These are phyloP conservation scores for Sporisorium iseilematis-ciliati DNA, from an alignment of 1,284 basidiomycete genomes.

Conservation along the genomic window DNA sequence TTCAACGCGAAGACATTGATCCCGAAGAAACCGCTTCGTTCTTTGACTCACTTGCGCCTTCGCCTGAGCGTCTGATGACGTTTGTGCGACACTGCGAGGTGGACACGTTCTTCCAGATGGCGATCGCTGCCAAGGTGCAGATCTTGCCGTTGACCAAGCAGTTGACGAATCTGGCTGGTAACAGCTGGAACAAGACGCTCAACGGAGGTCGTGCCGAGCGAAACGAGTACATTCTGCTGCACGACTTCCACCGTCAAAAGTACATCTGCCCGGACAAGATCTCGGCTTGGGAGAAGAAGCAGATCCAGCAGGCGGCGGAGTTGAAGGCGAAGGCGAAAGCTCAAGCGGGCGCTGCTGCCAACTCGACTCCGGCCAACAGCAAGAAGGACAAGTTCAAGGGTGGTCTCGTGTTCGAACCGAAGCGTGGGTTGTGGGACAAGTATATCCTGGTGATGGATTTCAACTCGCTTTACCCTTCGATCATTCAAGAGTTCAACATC, in stretches of 20 bases:
- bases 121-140: constrained; percentile 89
- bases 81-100: constrained; percentile 93
- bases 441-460: constrained; percentile 99
- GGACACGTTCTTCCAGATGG: constrained; percentile 96
- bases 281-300: constrained; percentile 75
- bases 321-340: constrained; percentile 43
- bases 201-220: constrained; percentile 88
- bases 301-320: constrained; percentile 56
- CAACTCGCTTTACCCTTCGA: constrained; percentile 98
- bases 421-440: constrained; percentile 95
- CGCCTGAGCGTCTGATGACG: constrained; percentile 82
- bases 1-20: constrained; percentile 76
- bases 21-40: constrained; percentile 91
- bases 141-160: constrained; percentile 90
- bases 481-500: constrained; percentile 99
- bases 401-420: constrained; percentile 97
- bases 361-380: constrained; percentile 75
- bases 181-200: constrained; percentile 79
- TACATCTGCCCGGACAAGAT: constrained; percentile 96
- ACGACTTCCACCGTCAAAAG: constrained; percentile 96
- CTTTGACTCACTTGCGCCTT: constrained; percentile 85
- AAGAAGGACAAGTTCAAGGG: constrained; percentile 95
- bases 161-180: constrained; percentile 95
- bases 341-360: constrained; percentile 37
- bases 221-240: constrained; percentile 98